Evolutionary conservation across 768 basidiomycete genomes (phyloP), one percentile per base, ranked within the genome.

Genomic region (Suillus lakei): DNA sequence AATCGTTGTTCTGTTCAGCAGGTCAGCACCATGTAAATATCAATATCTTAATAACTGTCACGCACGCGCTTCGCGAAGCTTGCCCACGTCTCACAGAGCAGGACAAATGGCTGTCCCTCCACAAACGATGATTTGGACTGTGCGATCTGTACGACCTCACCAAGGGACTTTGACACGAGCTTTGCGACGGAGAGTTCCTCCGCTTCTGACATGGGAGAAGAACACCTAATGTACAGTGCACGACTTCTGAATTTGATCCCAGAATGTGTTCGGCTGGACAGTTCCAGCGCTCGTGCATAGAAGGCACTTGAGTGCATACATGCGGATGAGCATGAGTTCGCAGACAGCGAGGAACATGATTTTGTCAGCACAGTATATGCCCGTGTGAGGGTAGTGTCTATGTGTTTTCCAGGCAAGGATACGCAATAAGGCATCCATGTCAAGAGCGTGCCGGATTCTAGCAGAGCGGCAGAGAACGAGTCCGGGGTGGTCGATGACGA

Each of bases 61-160:
- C 82, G 64, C 56, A 90, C 92, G 79, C 82, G 82, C 70, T 85
- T 86, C 0, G 92, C 91, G 67, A 92, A 85, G 23, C 77, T 79
- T 68, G 87, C 83, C 88, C 92, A 92, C 62, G 85, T 87, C 67
- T 93, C 91, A 72, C 91, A 92, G 73, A 91, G 85, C 9, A 80
- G 79, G 16, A 86, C 66, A 70, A 91, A 94, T 0, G 82, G 79
- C 55, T 77, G 81, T 3, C 87, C 87, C 18, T 74, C 74, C 63
- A 86, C 67, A 67, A 90, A 89, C 60, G 67, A 67, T 80, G 83
- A 36, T 64, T 61, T 66, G 80, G 34, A 59, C 69, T 84, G 80
- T 0, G 82, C 81, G 50, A 77, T 68, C 4, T 65, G 68, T n/a
- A 87, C 74, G 2, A 91, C 65, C 21, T 80, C 78, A 8, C 76